A percentile compares a stretch with the other conserved stretches of the same genome.
These are phyloP conservation scores for Tylopilus subfusipes DNA, from an alignment of 768 basidiomycete genomes.

Conservation along the genomic window DNA sequence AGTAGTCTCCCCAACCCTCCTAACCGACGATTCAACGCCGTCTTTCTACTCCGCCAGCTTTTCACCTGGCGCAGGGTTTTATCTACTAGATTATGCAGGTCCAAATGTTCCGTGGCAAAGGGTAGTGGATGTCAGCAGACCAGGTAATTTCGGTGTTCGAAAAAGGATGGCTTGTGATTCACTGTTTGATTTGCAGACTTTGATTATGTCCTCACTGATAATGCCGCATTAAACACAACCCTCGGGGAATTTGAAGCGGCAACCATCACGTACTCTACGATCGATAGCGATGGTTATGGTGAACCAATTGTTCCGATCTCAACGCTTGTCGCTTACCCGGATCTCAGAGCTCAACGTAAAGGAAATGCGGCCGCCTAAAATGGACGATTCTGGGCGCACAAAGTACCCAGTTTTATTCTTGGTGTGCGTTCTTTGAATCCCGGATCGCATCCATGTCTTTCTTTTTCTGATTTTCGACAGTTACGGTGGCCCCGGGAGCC, in stretches of 20 bases:
- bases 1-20: constrained; percentile 38
- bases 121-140: constrained; percentile 54
- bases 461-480: constrained; percentile 35
- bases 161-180: background rate
- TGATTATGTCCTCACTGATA: constrained; percentile 65
- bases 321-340: constrained; percentile 17
- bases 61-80: constrained; percentile 84
- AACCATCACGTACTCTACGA: constrained; percentile 63
- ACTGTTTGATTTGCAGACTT: constrained; percentile 42
- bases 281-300: constrained; percentile 83
- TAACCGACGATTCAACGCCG: constrained; percentile 50
- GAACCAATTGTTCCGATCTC: constrained; percentile 15
- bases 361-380: constrained; percentile 85
- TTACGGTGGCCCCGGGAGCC: constrained; percentile 89
- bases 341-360: constrained; percentile 78
- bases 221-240: constrained; percentile 60
- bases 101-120: constrained; percentile 87
- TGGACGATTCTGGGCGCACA: constrained; percentile 93
- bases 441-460: background rate
- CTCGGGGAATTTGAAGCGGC: constrained; percentile 70
- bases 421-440: constrained; percentile 47
- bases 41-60: constrained; percentile 68
- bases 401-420: constrained; percentile 94
- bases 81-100: constrained; percentile 74
- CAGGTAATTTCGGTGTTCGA: constrained; percentile 33